Evolutionary conservation across 169 alveolate species (phyloP), one percentile per base, ranked within the genome.

Genomic region (Eimeria falciformis): DNA sequence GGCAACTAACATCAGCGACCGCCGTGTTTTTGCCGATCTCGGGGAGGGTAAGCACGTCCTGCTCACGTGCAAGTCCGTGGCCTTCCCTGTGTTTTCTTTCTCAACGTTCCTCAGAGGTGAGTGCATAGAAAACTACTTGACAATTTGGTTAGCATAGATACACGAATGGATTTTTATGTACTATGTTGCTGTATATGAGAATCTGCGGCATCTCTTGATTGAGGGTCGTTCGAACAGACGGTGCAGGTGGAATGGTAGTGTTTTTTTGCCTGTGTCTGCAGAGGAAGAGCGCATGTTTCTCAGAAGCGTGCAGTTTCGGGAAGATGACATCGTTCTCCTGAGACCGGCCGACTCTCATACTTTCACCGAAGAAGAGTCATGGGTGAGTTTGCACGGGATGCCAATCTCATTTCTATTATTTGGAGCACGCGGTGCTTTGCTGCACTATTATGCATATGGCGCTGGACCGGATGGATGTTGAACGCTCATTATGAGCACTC

Each of bases 211-310:
- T 33, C 40, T 33, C 40, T 33, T 33, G 40, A 33, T 2, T 2
- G 40, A 33, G 40, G 40, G 40, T 53, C 9, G 18, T 53, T 53
- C 25, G 17, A 53, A n/a, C 65, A 53, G 65, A 17, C 5, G 17
- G 9, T 53, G 65, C 65, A 53, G 65, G 40, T 33, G 2, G 40
- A 33, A 33, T 65, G 77, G 18, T 23, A 27, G 77, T 1, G n/a
- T 53, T 23, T 47, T n/a, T 79, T 37, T 33, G 40, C 43, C 17
- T 25, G 29, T 68, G 12, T n/a, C 23, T 25, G 33, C 86, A 87
- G 93, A 82, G 93, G 93, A 89, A 23, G 93, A 89, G 27, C 93
- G 93, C 46, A 69, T 73, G 58, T 73, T 89, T 71, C 89, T 89
- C 53, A 82, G 89, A 29, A 89, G 78, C 53, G 93, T 89, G 62